Evolutionary conservation across 73 alveolate species (phyloP).

Genomic region (Blepharisma stoltei): DNA sequence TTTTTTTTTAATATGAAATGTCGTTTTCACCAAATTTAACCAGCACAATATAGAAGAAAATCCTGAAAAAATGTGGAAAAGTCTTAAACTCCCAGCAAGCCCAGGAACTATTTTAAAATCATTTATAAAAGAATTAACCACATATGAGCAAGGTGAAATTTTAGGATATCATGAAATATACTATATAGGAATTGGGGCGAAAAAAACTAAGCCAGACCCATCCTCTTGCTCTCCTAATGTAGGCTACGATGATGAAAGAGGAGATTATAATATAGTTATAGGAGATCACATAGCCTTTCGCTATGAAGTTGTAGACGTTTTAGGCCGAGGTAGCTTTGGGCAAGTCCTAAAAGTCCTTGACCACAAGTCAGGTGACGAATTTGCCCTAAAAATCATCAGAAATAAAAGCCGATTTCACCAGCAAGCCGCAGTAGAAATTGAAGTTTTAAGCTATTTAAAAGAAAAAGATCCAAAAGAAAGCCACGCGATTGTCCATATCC

Average conservation of each 20-base stretch:
- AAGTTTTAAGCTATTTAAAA: constrained; percentile 47
- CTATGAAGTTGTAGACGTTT: constrained; percentile 79
- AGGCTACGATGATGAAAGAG: constrained; percentile 70
- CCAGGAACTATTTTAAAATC: background rate
- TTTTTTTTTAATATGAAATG: no score
- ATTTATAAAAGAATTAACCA: background rate
- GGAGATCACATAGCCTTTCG: constrained; percentile 90
- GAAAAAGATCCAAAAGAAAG: background rate
- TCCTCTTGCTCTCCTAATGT: constrained; percentile 40
- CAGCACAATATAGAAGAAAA: no score
- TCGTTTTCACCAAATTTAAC: no score
- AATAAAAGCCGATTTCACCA: constrained; percentile 86
- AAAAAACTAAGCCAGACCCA: background rate
- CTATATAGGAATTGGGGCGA: constrained; percentile 32
- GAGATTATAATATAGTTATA: constrained; percentile 75
- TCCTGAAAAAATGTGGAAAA: no score
- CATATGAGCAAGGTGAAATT: constrained; percentile 22
- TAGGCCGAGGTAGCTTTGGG: constrained; percentile 96
- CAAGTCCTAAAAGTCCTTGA: constrained; percentile 90
- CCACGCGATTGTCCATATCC: background rate
- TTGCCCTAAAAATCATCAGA: constrained; percentile 89
- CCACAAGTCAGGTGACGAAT: constrained; percentile 74
- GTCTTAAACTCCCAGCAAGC: background rate
- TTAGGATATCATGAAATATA: constrained; percentile 30
- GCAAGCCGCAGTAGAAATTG: constrained; percentile 88